These are phyloP conservation scores for Chlorociboria aeruginascens DNA, from an alignment of 495 filamentous ascomycete genomes.

Conservation along the genomic window DNA sequence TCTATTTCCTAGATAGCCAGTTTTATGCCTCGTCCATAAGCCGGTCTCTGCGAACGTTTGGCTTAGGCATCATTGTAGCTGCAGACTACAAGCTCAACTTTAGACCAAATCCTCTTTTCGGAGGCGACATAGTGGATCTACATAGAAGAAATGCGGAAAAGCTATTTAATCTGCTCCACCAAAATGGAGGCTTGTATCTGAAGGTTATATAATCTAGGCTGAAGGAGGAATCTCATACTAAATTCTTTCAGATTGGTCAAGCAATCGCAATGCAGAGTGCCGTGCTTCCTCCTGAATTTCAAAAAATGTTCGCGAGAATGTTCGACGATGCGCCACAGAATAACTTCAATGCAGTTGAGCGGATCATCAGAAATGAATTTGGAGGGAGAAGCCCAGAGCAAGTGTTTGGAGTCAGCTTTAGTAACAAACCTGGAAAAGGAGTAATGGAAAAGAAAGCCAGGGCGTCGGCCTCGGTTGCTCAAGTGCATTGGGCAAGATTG, in stretches of 20 bases:
- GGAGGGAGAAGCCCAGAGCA: slow-evolving; percentile 61
- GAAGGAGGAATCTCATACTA: too few species aligned
- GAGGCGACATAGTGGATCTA: slow-evolving; percentile 53
- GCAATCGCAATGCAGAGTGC: slow-evolving; percentile 97
- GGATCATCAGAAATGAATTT: slow-evolving; percentile 81
- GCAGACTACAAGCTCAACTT: slow-evolving; percentile 97
- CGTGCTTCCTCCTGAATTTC: slow-evolving; percentile 83
- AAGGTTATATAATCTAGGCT: slow-evolving; percentile 30
- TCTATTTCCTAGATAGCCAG: slow-evolving; percentile 56
- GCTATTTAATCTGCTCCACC: slow-evolving; percentile 62
- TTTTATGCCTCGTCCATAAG: slow-evolving; percentile 67
- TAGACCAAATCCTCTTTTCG: slow-evolving; percentile 57
- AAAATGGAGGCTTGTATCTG: slow-evolving; percentile 87
- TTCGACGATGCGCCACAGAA: slow-evolving; percentile 98
- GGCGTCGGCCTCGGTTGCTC: slow-evolving; percentile 85
- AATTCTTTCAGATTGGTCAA: slow-evolving; percentile 57
- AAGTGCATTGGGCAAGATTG: slow-evolving; percentile 89
- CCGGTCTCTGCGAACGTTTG: slow-evolving; percentile 73
- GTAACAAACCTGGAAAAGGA: slow-evolving; percentile 48
- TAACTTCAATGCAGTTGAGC: slow-evolving; percentile 76
- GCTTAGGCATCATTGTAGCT: slow-evolving; percentile 66
- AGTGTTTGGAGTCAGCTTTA: slow-evolving; percentile 78
- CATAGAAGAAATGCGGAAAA: slow-evolving; percentile 76
- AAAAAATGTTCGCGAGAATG: slow-evolving; percentile 89
- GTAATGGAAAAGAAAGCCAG: slow-evolving; percentile 80